Evolutionary conservation across 2,329 filamentous ascomycete genomes (phyloP).

Genomic region (Acephala macrosclerotiorum): DNA sequence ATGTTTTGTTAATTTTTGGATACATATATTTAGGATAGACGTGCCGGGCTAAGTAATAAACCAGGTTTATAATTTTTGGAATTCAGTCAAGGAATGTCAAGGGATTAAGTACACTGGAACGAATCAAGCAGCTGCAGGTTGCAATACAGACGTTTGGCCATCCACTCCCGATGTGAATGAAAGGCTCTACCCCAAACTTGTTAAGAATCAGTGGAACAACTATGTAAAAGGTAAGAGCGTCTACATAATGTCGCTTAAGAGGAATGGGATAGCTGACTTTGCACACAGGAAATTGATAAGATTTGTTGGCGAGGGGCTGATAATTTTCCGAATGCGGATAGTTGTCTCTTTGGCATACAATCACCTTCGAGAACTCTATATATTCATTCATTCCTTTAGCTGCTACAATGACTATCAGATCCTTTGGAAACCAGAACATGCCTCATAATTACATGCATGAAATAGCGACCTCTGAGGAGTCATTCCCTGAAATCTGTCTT

Average conservation of each 20-base stretch:
- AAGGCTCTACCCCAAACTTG: background rate
- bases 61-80: background rate
- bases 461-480: too few relatives aligned
- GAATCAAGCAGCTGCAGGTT: background rate
- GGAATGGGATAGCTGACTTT: background rate
- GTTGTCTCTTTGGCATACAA: too few relatives aligned
- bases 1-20: background rate
- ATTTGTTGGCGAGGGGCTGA: too few relatives aligned
- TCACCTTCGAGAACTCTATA: too few relatives aligned
- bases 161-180: background rate
- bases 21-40: background rate
- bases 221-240: background rate
- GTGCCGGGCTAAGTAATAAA: background rate
- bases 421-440: too few relatives aligned
- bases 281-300: background rate
- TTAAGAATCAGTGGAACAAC: background rate
- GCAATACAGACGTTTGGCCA: background rate
- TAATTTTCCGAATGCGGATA: too few relatives aligned
- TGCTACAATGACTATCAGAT: too few relatives aligned
- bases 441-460: too few relatives aligned
- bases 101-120: background rate
- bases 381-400: too few relatives aligned
- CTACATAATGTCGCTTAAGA: background rate
- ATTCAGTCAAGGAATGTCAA: background rate
- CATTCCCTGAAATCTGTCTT: too few relatives aligned